phyloP scores from a whole-genome alignment of 139 green algal genomes.

The Auxenochlorella protothecoides region DNA sequence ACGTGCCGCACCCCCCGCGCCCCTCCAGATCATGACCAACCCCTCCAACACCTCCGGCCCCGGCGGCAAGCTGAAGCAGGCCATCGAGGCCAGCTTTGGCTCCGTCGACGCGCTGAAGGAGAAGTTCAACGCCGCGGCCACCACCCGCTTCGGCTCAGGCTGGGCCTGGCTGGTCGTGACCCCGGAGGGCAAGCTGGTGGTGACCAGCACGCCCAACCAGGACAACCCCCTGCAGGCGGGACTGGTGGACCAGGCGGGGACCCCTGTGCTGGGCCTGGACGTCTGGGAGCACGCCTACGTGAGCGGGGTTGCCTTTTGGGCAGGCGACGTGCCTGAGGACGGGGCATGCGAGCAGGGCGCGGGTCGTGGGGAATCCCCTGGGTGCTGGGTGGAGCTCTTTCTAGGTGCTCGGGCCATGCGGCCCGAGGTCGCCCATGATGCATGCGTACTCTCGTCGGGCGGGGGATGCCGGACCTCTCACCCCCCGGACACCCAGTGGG shows the following conservation, averaged over 20 bases:
- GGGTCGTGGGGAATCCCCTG: not conserved
- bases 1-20: no score
- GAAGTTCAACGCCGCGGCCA: conserved; percentile 68
- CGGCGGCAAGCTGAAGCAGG: conserved; percentile 39
- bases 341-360: no score
- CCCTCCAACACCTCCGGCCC: conserved; percentile 31
- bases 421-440: no score
- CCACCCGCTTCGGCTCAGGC: conserved; percentile 62
- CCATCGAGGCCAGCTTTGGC: conserved; percentile 54
- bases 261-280: conserved; percentile 47
- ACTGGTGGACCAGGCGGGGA: conserved; percentile 2
- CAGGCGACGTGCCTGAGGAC: no score
- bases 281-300: conserved; percentile 42
- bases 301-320: no score
- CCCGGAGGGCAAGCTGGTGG: conserved; percentile 47
- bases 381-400: not conserved
- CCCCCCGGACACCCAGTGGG: no score
- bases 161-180: conserved; percentile 72
- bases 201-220: conserved; percentile 71
- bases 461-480: no score
- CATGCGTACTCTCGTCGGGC: no score
- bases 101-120: conserved; percentile 63
- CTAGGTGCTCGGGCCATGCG: not conserved
- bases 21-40: conserved; percentile 21
- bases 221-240: conserved; percentile 26